These are phyloP conservation scores for Mesostigma viride DNA, from an alignment of 139 green algal genomes.

Conservation along the genomic window DNA sequence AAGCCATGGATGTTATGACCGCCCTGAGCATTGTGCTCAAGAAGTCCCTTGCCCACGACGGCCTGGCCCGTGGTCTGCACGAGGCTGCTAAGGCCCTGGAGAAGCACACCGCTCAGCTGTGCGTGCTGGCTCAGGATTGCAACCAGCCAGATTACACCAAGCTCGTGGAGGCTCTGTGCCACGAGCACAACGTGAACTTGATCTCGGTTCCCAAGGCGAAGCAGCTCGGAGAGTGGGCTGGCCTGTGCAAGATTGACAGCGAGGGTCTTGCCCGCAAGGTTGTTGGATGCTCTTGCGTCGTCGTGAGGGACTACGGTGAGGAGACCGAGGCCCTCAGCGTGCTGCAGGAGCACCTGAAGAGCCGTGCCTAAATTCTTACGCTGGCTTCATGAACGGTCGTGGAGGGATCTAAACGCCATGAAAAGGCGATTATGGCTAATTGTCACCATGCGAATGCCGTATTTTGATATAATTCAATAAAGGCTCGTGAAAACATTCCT, in stretches of 20 bases:
- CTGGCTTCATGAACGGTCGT: constrained; percentile 1
- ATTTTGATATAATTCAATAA: neutral
- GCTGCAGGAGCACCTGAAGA: constrained; percentile 91
- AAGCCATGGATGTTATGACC: constrained; percentile 94
- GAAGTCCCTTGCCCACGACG: constrained; percentile 93
- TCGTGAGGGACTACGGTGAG: constrained; percentile 92
- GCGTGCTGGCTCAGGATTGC: constrained; percentile 95
- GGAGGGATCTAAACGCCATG: neutral
- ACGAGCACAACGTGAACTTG: constrained; percentile 91
- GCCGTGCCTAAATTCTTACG: neutral
- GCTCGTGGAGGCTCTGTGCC: constrained; percentile 95
- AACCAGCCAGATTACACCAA: constrained; percentile 99
- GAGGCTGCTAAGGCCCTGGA: constrained; percentile 80
- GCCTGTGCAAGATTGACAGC: constrained; percentile 96
- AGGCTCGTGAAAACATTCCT: neutral
- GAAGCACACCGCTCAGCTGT: constrained; percentile 76
- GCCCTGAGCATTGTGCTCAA: constrained; percentile 90
- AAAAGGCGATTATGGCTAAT: neutral
- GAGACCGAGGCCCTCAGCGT: constrained; percentile 85
- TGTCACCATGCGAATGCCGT: neutral
- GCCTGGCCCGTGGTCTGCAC: constrained; percentile 83
- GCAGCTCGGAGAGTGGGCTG: constrained; percentile 83
- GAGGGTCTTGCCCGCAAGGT: constrained; percentile 95
- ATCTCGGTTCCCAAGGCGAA: constrained; percentile 82
- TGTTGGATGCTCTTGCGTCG: constrained; percentile 84